Evolutionary conservation across 805 yeast genomes (phyloP), one percentile per base, ranked within the genome.

Genomic region (Candida orba): DNA sequence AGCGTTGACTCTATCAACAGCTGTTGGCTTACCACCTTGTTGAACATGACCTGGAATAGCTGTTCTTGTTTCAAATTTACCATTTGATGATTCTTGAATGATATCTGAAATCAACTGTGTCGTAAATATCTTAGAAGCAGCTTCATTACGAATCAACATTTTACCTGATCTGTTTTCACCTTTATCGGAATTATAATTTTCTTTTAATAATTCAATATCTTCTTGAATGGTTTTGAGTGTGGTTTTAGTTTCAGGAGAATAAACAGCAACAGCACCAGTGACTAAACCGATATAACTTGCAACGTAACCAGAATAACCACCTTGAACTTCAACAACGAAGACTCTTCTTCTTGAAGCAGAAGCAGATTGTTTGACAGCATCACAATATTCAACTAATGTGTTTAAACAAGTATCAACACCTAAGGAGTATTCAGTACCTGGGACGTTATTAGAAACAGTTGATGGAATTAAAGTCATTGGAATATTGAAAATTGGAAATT

Each of bases 1-100:
- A 7, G 95, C 96, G 51, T 82, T 76, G 33, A 89, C 81, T 64
- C 98, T 79, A 63, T 93, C 99, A 70, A 90, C 84, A 7, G 98
- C 88, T 8, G 96, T 82, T 40, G 99, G 99, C 42, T 79, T 76
- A 47, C 90, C 93, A 62, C 99, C 99, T 68, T 93, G 99, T 72
- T 93, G 99, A 46, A 91, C 93, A 61, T 91, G 98, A 27, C 99
- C 99, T 24, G 99, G 99, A 47, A 90, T 79, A 14, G 98, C 98
- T 5, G 96, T 89, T 63, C 95, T 82, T 15, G 93, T 84, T 57
- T 90, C 97, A 61, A 86, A 93, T 52, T 72, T 73, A 39, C 84
- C 86, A 33, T 74, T 65, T 31, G 89, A 81, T 56, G 87, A 90
- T 58, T 84, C 84, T 48, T 80, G 79, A 55, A 91, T 82, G 45